Evolutionary conservation across 257 asterid species (phyloP), one percentile per base, ranked within the genome.

Genomic region (Echium plantagineum): DNA sequence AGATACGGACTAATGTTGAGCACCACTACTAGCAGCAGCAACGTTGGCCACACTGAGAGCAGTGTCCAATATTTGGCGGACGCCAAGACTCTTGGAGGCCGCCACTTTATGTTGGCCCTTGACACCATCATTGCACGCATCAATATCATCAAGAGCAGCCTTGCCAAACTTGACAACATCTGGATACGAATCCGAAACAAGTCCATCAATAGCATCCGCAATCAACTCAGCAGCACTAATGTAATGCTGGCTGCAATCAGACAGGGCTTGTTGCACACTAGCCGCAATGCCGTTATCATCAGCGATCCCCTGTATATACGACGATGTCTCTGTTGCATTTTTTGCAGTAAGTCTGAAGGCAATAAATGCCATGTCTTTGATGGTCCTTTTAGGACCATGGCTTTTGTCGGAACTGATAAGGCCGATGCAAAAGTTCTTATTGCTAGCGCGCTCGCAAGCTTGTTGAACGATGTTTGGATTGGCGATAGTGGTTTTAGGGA

Each of bases 191-290:
- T 67, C 69, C 0, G 75, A 64, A 1, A 63, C 57, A 16, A 85
- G 19, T 0, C 81, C 71, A 6, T 61, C 59, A 9, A 66, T 68
- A 0, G 87, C 73, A 31, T 79, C 84, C 64, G 83, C 94, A 13
- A 87, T 71, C 58, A 87, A 35, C 24, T 85, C 96, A 2, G 73
- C 86, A 1, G 85, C 72, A 0, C 89, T 69, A 12, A 46, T 57
- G 75, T 80, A 85, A 18, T 77, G 87, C 1, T 77, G 84, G 38
- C 55, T 9, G 77, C 96, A 85, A 0, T 85, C 83, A 18, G 47
- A 15, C n/a, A 87, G 17, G 0, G 86, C 81, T 38, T 71, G 64
- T 28, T 65, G 63, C 48, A 48, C 10, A 0, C 9, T 60, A 1
- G 73, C 64, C 0, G 66, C 15, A 4, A 30, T 53, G 5, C 7